Conservation (phyloP, 129 eudicot genomes). For the Helichrysum umbraculigerum region DNA sequence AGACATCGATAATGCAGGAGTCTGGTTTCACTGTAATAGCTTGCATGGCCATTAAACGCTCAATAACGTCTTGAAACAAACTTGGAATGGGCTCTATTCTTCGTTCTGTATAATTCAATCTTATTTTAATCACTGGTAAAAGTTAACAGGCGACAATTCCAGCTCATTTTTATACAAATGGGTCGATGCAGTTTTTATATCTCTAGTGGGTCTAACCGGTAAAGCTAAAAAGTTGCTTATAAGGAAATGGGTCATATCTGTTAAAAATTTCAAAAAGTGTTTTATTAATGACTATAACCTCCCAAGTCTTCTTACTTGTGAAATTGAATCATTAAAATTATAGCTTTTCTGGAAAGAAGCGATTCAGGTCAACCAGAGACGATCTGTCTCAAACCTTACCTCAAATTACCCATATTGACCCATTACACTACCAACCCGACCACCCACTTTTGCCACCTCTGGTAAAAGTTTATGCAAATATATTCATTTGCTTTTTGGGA, state of each 20-base stretch:
- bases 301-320: neutral
- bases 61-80: conserved; percentile 57
- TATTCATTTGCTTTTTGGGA: neutral
- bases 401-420: neutral
- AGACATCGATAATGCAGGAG: conserved; percentile 65
- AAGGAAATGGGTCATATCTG: too few relatives aligned
- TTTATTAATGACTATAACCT: neutral
- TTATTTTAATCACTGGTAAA: conserved; percentile 9
- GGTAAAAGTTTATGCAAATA: conserved; percentile 2
- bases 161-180: neutral
- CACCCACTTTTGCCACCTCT: neutral
- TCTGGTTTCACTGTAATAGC: conserved; percentile 62
- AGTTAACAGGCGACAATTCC: neutral
- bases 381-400: neutral
- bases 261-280: neutral
- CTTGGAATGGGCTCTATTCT: conserved; percentile 71
- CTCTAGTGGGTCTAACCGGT: neutral
- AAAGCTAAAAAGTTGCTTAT: neutral
- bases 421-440: neutral
- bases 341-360: neutral
- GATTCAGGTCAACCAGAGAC: neutral
- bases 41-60: conserved; percentile 50
- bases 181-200: neutral
- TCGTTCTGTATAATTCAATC: conserved; percentile 43
- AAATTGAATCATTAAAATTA: too few relatives aligned